A percentile compares a stretch with the other conserved stretches of the same genome.
These are phyloP conservation scores for Xerocomus potaroensis DNA, from an alignment of 768 basidiomycete species.

Conservation along the genomic window DNA sequence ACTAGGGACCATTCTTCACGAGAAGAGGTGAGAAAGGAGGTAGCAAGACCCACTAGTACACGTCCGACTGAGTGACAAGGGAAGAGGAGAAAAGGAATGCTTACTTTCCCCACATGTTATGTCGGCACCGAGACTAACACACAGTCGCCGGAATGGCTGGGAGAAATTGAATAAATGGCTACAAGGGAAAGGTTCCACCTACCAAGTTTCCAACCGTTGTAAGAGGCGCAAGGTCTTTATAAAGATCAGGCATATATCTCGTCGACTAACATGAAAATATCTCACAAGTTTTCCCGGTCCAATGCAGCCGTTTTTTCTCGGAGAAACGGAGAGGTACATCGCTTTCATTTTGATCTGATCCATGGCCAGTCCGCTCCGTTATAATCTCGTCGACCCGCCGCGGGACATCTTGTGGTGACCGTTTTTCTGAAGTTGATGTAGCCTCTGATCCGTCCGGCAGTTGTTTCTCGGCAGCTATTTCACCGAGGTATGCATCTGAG, in stretches of 20 bases:
- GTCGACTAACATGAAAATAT: background rate
- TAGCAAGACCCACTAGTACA: conserved; percentile 85
- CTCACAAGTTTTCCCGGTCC: conserved; percentile 84
- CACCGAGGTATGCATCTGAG: conserved; percentile 56
- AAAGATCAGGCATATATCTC: conserved; percentile 28
- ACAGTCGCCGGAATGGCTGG: conserved; percentile 90
- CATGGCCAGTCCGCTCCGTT: conserved; percentile 35
- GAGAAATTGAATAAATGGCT: background rate
- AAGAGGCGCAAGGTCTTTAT: conserved; percentile 65
- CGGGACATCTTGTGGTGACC: background rate
- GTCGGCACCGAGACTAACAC: conserved; percentile 82
- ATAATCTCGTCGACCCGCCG: conserved; percentile 16
- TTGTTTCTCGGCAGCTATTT: conserved; percentile 37
- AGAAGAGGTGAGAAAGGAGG: conserved; percentile 82
- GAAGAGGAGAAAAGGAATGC: conserved; percentile 12
- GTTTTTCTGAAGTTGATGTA: conserved; percentile 13
- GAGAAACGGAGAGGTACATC: conserved; percentile 61
- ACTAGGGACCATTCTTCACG: conserved; percentile 95
- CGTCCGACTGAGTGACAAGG: background rate
- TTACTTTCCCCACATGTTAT: conserved; percentile 94
- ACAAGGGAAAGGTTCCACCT: background rate
- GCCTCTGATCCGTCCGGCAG: conserved; percentile 8
- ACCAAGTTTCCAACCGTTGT: conserved; percentile 96
- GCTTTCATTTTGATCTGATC: conserved; percentile 42
- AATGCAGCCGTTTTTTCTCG: conserved; percentile 86